Conservation (phyloP, 2,329 filamentous ascomycete genomes). For the Thelonectria blattea region DNA sequence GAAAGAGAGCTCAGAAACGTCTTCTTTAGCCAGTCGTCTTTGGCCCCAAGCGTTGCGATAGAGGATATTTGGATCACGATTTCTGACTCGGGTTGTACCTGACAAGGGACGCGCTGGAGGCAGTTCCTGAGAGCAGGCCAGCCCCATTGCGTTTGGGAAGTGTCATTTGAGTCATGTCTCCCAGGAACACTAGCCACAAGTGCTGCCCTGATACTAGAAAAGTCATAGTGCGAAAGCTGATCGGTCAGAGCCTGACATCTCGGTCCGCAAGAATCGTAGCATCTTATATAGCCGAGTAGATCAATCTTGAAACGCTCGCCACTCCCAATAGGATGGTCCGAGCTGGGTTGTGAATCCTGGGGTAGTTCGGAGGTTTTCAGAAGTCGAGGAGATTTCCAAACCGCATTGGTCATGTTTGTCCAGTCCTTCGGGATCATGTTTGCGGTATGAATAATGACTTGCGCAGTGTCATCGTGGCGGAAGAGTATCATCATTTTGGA, state of each 20-base stretch:
- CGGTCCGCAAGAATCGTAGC: conserved; percentile 66
- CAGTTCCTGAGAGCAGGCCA: conserved; percentile 72
- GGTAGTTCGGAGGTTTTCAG: conserved; percentile 49
- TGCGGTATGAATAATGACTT: conserved; percentile 85
- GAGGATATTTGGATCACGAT: conserved; percentile 76
- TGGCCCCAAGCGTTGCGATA: conserved; percentile 77
- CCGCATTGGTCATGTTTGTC: conserved; percentile 84
- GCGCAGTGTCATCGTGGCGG: conserved; percentile 75
- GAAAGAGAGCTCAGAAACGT: conserved; percentile 63
- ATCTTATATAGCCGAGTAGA: conserved; percentile 72
- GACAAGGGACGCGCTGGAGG: conserved; percentile 59
- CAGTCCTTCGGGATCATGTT: conserved; percentile 92
- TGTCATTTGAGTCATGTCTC: conserved; percentile 58
- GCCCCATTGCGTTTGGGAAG: conserved; percentile 70
- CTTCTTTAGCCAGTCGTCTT: conserved; percentile 73
- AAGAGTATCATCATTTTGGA: conserved; percentile 88
- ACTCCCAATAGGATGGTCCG: conserved; percentile 52
- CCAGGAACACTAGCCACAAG: conserved; percentile 83
- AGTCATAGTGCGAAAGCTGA: conserved; percentile 69
- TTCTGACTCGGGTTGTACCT: conserved; percentile 47
- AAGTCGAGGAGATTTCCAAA: conserved; percentile 78
- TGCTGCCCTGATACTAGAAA: conserved; percentile 69
- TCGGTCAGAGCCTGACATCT: conserved; percentile 62
- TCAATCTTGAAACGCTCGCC: conserved; percentile 78
- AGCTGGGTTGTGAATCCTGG: not conserved